Conservation (phyloP, 768 basidiomycete species). For the Leccinum uliginosum region DNA sequence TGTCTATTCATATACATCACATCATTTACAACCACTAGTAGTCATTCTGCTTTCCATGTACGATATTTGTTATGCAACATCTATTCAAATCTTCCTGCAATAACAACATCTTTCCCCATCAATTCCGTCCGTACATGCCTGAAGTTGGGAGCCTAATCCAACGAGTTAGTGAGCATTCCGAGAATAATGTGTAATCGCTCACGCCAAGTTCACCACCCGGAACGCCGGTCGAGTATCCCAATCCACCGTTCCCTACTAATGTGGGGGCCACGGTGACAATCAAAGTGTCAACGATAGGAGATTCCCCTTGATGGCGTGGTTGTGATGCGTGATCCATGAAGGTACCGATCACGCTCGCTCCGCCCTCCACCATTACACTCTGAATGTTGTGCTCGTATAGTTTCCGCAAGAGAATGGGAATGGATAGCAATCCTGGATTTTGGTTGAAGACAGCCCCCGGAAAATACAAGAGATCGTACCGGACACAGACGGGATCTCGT, state of each 20-base stretch:
- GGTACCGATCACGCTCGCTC: slow-evolving; percentile 73
- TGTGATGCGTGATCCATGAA: slow-evolving; percentile 18
- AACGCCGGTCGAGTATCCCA: slow-evolving; percentile 44
- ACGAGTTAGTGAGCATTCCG: neutral
- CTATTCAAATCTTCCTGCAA: slow-evolving; percentile 25
- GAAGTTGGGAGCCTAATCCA: slow-evolving; percentile 22
- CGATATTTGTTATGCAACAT: neutral
- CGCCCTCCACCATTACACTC: slow-evolving; percentile 95
- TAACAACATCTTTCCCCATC: slow-evolving; percentile 32
- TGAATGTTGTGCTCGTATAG: slow-evolving; percentile 56
- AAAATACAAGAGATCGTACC: slow-evolving; percentile 27
- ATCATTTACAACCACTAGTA: neutral
- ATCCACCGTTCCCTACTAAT: slow-evolving; percentile 71
- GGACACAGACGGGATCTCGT: slow-evolving; percentile 43
- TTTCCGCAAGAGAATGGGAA: slow-evolving; percentile 46
- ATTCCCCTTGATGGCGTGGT: slow-evolving; percentile 3
- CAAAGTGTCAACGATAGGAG: slow-evolving; percentile 57
- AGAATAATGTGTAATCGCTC: neutral
- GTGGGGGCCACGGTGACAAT: slow-evolving; percentile 85
- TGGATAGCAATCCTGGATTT: slow-evolving; percentile 35
- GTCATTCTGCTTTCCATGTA: neutral
- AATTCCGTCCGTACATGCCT: slow-evolving; percentile 25
- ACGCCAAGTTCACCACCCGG: slow-evolving; percentile 16
- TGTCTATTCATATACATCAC: neutral
- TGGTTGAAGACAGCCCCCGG: neutral